A percentile compares a stretch with the other conserved stretches of the same genome.
Evolutionary conservation across 2,329 filamentous ascomycete genomes (phyloP).

Genomic region (Aspergillus sp.): DNA sequence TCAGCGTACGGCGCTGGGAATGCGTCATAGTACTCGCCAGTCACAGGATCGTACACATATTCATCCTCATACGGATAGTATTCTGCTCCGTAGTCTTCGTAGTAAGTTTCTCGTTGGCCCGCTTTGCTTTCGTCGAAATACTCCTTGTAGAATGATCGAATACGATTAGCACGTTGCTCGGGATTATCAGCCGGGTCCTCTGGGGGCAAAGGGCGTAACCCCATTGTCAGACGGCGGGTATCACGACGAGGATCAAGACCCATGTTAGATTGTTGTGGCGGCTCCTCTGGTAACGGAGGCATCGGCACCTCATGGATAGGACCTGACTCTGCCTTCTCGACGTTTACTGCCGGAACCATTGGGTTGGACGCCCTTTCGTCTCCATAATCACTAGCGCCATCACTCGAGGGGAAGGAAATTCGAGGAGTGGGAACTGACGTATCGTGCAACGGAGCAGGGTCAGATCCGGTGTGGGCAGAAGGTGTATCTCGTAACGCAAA

Average conservation of each 20-base stretch:
- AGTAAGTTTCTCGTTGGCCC: conserved; percentile 55
- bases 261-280: conserved; percentile 22
- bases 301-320: conserved; percentile 20
- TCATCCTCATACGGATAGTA: conserved; percentile 66
- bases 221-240: conserved; percentile 57
- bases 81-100: conserved; percentile 72
- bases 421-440: conserved; percentile 29
- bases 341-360: conserved; percentile 39
- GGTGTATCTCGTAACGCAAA: conserved; percentile 22
- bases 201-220: conserved; percentile 80
- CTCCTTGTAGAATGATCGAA: conserved; percentile 98
- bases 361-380: conserved; percentile 53
- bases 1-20: conserved; percentile 69
- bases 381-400: conserved; percentile 56
- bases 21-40: conserved; percentile 33
- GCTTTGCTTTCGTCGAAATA: conserved; percentile 87
- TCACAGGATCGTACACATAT: conserved; percentile 54
- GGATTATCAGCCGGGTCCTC: conserved; percentile 86
- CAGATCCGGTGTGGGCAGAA: conserved; percentile 16
- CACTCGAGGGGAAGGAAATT: conserved; percentile 45
- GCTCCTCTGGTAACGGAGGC: conserved; percentile 26
- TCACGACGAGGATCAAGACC: conserved; percentile 36
- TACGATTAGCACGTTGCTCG: conserved; percentile 90
- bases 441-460: conserved; percentile 14
- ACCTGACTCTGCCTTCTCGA: conserved; percentile 24